Base-by-base conservation (phyloP, 1,139 yeast species). In the Candida labiduridarum region DNA sequence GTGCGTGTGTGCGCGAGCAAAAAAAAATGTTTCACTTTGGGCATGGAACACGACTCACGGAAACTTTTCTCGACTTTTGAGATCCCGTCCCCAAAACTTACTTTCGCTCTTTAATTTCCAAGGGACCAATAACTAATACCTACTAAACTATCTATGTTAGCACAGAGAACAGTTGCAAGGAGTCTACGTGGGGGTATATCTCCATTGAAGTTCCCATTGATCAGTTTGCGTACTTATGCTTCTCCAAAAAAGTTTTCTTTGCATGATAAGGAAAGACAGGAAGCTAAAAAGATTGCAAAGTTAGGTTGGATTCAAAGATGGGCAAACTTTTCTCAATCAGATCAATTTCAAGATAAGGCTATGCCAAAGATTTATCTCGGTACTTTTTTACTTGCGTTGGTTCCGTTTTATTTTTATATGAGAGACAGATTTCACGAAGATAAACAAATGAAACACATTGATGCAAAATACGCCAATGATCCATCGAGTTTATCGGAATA, bases 401-500 rank as follows among this genome's bases (percentile, higher is more conserved):
- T 79, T 22, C 82, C 85, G 49, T 88, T 89, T 51, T 79, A 82
- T 55, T 80, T 78, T 60, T 84, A 84, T 63, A 84, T 87, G 83
- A 73, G 84, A 58, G 89, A 86, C 59, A 67, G 86, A 45, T 87
- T 80, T 63, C 71, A 77, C 48, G 84, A 84, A 63, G 95, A 87
- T 56, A 75, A 80, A 51, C 91, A 85, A 60, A 71, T 84, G 53
- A 65, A 73, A 34, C 71, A 72, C 46, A 74, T 78, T 44, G 67
- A 77, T 52, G 71, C 67, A 49, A 77, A 78, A 59, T 75, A 76
- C 49, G 69, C 64, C 4, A 65, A 63, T 0, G 77, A 71, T 49
- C 72, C 79, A 9, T 57, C 64, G 11, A 60, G 66, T 18, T 68
- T 82, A 41, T 76, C 79, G 47, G 92, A 87, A 59, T 87, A 84